These are phyloP conservation scores for Coemansia asiatica DNA, from an alignment of 192 early-diverging fungal species.

Conservation along the genomic window DNA sequence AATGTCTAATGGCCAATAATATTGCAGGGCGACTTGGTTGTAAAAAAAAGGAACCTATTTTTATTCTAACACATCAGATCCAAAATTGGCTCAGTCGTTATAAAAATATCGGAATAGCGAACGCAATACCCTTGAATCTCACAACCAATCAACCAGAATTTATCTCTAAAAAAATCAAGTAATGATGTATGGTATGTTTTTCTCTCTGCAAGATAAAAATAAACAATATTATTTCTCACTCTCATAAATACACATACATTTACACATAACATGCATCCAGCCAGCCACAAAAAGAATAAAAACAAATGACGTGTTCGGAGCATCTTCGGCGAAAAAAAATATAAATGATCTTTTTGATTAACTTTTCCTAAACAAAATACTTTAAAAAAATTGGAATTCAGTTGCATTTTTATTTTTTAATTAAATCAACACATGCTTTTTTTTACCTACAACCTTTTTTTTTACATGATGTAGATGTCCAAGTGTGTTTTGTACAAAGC, in stretches of 20 bases:
- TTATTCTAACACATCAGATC: too few species aligned
- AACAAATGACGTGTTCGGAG: background rate
- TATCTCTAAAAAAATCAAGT: background rate
- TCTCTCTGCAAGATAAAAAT: background rate
- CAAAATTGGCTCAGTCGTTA: background rate
- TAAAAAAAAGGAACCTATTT: background rate
- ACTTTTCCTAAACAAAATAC: too few species aligned
- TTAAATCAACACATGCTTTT: too few species aligned
- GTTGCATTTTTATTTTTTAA: too few species aligned
- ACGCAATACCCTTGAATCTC: background rate
- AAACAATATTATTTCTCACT: background rate
- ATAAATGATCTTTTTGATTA: background rate
- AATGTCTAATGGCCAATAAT: background rate
- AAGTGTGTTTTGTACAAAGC: too few species aligned
- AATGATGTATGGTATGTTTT: background rate
- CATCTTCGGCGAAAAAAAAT: background rate
- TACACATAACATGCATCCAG: background rate
- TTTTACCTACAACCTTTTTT: too few species aligned
- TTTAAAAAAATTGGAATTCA: too few species aligned
- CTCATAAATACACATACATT: background rate
- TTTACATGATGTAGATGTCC: too few species aligned
- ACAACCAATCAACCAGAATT: background rate
- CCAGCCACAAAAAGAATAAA: background rate
- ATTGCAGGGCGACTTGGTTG: background rate
- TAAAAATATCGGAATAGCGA: background rate